Evolutionary conservation across 495 filamentous ascomycete species (phyloP).

Genomic region (Xylaria flabelliformis): DNA sequence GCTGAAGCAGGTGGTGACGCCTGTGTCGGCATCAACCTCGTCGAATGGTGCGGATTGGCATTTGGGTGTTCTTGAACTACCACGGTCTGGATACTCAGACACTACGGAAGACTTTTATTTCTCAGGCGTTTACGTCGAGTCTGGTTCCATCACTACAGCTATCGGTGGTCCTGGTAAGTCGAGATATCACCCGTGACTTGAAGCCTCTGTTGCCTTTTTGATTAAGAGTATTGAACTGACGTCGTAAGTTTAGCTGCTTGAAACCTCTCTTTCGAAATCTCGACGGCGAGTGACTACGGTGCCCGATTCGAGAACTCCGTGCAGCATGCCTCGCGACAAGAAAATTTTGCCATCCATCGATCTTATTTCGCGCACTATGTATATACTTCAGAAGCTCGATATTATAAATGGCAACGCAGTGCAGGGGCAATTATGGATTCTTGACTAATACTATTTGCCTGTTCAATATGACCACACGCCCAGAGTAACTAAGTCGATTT

Average conservation of each 20-base stretch:
- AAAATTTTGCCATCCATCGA: background rate
- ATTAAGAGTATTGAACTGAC: background rate
- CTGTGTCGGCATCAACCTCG: slow-evolving; percentile 62
- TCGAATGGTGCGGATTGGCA: slow-evolving; percentile 80
- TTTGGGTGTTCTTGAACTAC: slow-evolving; percentile 71
- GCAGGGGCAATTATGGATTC: background rate
- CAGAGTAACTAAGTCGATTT: background rate
- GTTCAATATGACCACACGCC: background rate
- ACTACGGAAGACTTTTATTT: slow-evolving; percentile 72
- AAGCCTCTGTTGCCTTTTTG: background rate
- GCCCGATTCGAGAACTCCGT: background rate
- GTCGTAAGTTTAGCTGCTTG: slow-evolving; percentile 4
- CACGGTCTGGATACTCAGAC: slow-evolving; percentile 60
- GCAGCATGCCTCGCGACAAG: background rate
- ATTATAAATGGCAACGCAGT: background rate
- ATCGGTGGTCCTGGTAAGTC: slow-evolving; percentile 55
- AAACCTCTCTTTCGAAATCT: background rate
- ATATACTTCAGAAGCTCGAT: background rate
- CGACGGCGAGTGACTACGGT: background rate
- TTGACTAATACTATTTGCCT: background rate
- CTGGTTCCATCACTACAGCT: slow-evolving; percentile 63
- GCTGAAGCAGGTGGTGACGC: slow-evolving; percentile 62
- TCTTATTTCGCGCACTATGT: background rate
- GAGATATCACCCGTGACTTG: background rate
- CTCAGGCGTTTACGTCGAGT: slow-evolving; percentile 74